phyloP scores from a whole-genome alignment of 805 yeast species.

The Sugiyamaella qingdaonensis region DNA sequence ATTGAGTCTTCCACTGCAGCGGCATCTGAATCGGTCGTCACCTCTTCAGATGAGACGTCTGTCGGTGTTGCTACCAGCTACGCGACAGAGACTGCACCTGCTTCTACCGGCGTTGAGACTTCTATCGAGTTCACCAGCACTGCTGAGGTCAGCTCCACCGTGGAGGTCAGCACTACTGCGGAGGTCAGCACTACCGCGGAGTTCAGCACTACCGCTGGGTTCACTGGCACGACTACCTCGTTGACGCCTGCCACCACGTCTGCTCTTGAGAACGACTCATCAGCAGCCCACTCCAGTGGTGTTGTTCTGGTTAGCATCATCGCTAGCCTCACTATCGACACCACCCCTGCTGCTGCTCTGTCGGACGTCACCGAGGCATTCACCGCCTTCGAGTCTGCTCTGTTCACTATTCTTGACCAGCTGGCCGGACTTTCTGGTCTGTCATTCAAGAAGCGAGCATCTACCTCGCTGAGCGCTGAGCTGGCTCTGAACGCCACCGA shows the following conservation, averaged over 20 bases:
- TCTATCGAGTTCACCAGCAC: no score
- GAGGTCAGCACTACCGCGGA: no score
- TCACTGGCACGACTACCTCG: not conserved
- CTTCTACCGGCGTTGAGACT: no score
- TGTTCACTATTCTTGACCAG: not conserved
- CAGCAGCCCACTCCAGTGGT: not conserved
- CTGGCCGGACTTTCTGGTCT: not conserved
- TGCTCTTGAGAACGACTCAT: not conserved
- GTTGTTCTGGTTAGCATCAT: not conserved
- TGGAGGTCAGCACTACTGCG: no score
- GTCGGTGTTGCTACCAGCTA: no score
- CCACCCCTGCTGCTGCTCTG: not conserved
- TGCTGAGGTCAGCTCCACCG: no score
- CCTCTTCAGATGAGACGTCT: no score
- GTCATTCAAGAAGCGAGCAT: not conserved
- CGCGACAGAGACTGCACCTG: no score
- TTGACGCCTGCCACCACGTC: not conserved
- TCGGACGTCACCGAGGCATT: not conserved
- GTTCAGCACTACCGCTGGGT: no score
- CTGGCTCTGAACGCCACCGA: not conserved
- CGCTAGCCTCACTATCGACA: not conserved
- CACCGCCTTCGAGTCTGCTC: not conserved
- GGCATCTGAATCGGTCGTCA: no score
- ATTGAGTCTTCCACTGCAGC: no score
- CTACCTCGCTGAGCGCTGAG: not conserved